Percentiles rank a stretch among this genome's conserved stretches.
phyloP scores from a whole-genome alignment of 2,329 filamentous ascomycete species.

The Xylaria sp. region DNA sequence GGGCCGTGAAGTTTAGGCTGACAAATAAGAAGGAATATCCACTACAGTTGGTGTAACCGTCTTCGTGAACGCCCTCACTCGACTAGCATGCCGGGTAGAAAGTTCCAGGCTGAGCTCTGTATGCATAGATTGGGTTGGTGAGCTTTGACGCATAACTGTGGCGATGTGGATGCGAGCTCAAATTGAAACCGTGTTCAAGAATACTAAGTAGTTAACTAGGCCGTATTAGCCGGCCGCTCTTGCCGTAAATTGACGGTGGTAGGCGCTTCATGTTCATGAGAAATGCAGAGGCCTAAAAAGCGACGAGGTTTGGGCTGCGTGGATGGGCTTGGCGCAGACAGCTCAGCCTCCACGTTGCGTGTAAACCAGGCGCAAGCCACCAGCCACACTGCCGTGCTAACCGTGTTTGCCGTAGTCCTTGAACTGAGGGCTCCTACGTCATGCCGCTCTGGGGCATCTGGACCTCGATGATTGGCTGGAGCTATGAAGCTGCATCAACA shows the following conservation, averaged over 20 bases:
- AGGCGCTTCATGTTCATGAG: not conserved
- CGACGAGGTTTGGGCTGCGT: not conserved
- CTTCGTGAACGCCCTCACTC: too few species aligned
- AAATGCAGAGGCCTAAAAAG: not conserved
- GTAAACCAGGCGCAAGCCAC: not conserved
- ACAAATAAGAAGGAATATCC: too few species aligned
- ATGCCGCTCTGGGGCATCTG: constrained; percentile 22
- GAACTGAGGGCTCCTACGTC: constrained; percentile 33
- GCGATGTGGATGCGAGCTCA: not conserved
- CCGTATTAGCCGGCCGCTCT: not conserved
- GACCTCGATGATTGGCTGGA: constrained; percentile 22
- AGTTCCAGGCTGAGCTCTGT: too few species aligned
- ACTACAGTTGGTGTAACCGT: too few species aligned
- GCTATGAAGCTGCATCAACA: constrained; percentile 8
- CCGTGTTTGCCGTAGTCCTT: constrained; percentile 11
- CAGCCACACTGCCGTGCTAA: constrained; percentile 34
- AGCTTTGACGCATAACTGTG: too few species aligned
- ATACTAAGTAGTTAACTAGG: not conserved
- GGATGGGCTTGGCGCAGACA: constrained; percentile 10
- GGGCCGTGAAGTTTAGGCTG: too few species aligned
- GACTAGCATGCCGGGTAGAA: too few species aligned
- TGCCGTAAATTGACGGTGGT: not conserved
- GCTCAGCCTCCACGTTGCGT: constrained; percentile 34
- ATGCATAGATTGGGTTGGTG: too few species aligned
- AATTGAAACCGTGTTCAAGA: not conserved